Conservation (phyloP, 352 stramenopile genomes). For the Paralagenidium karlingii region DNA sequence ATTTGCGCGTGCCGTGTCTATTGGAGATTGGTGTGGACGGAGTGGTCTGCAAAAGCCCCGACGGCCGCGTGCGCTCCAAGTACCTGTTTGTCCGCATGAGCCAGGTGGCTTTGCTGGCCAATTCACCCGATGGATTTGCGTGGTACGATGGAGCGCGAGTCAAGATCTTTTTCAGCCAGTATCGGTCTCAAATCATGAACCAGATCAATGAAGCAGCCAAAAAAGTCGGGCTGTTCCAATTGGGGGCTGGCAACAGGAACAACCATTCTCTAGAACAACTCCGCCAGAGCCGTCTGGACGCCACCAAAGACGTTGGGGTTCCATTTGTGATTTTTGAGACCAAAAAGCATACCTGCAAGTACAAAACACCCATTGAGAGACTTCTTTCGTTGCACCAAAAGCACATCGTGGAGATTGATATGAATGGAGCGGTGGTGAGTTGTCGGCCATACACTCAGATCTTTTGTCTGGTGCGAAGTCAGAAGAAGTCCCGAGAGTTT, state of each 20-base stretch:
- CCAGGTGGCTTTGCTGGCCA: conserved; percentile 37
- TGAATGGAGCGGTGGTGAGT: conserved; percentile 28
- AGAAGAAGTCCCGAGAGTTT: conserved; percentile 31
- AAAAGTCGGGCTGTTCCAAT: conserved; percentile 23
- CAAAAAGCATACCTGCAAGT: conserved; percentile 47
- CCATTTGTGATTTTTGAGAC: conserved; percentile 62
- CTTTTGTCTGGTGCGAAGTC: conserved; percentile 50
- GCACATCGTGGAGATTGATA: conserved; percentile 51
- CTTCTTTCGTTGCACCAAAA: conserved; percentile 60
- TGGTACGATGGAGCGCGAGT: conserved; percentile 53
- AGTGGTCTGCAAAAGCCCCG: conserved; percentile 21
- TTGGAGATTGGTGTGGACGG: conserved; percentile 53
- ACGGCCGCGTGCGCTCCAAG: conserved; percentile 41
- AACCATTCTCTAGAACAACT: conserved; percentile 26
- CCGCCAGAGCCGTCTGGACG: conserved; percentile 26
- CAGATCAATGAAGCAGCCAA: conserved; percentile 40
- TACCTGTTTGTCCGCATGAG: conserved; percentile 77
- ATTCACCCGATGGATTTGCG: conserved; percentile 45
- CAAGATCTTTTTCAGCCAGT: conserved; percentile 59
- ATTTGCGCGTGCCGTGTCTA: conserved; percentile 10
- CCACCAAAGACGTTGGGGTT: conserved; percentile 28
- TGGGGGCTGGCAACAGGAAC: conserved; percentile 21
- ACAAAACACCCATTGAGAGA: conserved; percentile 25
- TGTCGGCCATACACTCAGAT: conserved; percentile 53
- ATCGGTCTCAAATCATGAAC: conserved; percentile 31